Base-by-base conservation (phyloP, 371 early-diverging fungal species). In the Haplosporangium sp. region DNA sequence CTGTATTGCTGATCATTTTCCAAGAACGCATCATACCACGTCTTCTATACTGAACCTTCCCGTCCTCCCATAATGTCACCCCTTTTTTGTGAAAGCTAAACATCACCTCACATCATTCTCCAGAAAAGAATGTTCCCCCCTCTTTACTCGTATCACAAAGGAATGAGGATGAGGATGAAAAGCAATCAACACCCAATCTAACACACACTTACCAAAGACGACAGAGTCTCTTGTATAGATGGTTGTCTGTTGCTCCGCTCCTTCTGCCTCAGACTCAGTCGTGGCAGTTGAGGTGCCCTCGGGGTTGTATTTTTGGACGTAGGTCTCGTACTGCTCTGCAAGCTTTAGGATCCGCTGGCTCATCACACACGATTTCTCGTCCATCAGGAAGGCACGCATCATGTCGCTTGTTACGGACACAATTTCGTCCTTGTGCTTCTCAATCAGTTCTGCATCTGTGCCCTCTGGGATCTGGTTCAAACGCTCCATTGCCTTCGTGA, bases 351-450 rank as follows among this genome's bases (percentile, higher is more conserved):
- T 82, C 52, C 87, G 83, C 59, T 86, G 86, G 41, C 86, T 87
- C 89, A 89, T 89, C 55, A 85, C 83, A n/a, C 87, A 87, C 40
- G 88, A 87, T 70, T 85, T 86, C 67, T 89, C 89, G 67, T 89
- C 89, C 64, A 87, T 59, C 46, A 89, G 69, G 82, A 87, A 89
- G 23, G 89, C 87, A 47, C 73, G 75, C 52, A 89, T 87, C 70
- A 89, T 82, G 61, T 82, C 83, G 54, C 86, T 83, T 43, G 89
- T 86, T 8, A 88, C 83, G 5, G 82, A 75, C 62, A 81, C 85
- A 64, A 89, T 85, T 47, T 87, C 83, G 58, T 86, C 83, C 70
- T 86, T 85, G 67, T 86, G 68, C 58, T 84, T 62, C 53, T 75
- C 83, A 48, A 90, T 76, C 18, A 84, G 74, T 43, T 86, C 84